Conservation (phyloP, 768 basidiomycete species). For the Infundibulicybe gibba region DNA sequence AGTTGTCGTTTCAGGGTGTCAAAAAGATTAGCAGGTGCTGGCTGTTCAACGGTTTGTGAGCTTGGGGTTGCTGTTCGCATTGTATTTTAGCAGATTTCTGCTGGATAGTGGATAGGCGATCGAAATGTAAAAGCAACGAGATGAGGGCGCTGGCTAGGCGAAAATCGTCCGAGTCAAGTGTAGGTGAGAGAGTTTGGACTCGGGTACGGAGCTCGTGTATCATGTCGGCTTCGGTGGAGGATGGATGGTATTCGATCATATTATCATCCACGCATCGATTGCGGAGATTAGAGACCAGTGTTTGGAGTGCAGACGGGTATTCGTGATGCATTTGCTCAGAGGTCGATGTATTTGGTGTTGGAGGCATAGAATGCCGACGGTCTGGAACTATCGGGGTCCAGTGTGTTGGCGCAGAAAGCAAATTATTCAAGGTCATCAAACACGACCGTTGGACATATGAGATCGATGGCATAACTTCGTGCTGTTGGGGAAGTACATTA, state of each 20-base stretch:
- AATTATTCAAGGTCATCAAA: conserved; percentile 66
- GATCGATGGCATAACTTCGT: conserved; percentile 70
- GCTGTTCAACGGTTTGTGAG: conserved; percentile 7
- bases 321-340: conserved; percentile 23
- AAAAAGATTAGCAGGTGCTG: conserved; percentile 38
- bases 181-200: conserved; percentile 43
- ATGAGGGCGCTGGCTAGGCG: conserved; percentile 66
- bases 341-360: conserved; percentile 30
- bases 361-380: conserved; percentile 59
- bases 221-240: conserved; percentile 44
- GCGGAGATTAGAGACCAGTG: conserved; percentile 60
- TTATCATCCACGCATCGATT: conserved; percentile 36
- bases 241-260: conserved; percentile 43
- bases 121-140: conserved; percentile 64
- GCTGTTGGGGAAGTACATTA: conserved; percentile 28
- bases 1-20: conserved; percentile 65
- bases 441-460: conserved; percentile 70
- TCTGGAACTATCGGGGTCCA: conserved; percentile 58
- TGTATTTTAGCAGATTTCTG: conserved; percentile 14
- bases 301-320: conserved; percentile 53
- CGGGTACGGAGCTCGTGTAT: conserved; percentile 56
- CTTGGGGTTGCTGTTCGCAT: conserved; percentile 8
- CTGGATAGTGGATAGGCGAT: conserved; percentile 52
- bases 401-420: conserved; percentile 49
- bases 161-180: conserved; percentile 48